These are phyloP conservation scores for Debaryomyces sp. DNA, from an alignment of 1,139 yeast genomes.

Conservation along the genomic window DNA sequence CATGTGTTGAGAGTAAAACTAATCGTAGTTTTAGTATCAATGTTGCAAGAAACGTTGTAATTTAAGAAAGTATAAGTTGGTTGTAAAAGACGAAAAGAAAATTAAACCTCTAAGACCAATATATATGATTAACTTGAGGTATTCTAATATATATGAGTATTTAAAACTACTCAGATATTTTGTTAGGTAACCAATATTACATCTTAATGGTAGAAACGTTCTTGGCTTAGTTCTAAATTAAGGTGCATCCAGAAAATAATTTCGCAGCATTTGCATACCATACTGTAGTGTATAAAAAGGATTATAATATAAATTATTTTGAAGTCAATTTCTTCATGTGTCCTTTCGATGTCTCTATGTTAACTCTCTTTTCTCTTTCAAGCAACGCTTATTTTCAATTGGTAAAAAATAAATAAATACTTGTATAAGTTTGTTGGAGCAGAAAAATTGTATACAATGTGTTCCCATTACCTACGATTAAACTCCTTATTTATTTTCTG, in stretches of 20 bases:
- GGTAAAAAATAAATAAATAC: too few relatives aligned
- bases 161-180: not conserved
- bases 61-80: too few relatives aligned
- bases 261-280: not conserved
- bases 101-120: too few relatives aligned
- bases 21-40: too few relatives aligned
- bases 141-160: not conserved
- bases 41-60: too few relatives aligned
- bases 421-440: too few relatives aligned
- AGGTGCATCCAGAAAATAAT: not conserved
- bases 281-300: not conserved
- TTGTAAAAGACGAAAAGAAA: too few relatives aligned
- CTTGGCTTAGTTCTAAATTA: not conserved
- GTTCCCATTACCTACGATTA: too few relatives aligned
- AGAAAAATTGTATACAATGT: too few relatives aligned
- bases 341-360: conserved; percentile 18
- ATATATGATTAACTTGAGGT: too few relatives aligned
- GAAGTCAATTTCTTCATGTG: conserved; percentile 14
- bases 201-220: not conserved
- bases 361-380: conserved; percentile 1
- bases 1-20: too few relatives aligned
- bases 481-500: too few relatives aligned
- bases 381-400: conserved; percentile 10
- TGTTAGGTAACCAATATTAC: not conserved
- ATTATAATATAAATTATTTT: not conserved